These are phyloP conservation scores for Suillus hirtellus DNA, from an alignment of 768 basidiomycete genomes.

Conservation along the genomic window DNA sequence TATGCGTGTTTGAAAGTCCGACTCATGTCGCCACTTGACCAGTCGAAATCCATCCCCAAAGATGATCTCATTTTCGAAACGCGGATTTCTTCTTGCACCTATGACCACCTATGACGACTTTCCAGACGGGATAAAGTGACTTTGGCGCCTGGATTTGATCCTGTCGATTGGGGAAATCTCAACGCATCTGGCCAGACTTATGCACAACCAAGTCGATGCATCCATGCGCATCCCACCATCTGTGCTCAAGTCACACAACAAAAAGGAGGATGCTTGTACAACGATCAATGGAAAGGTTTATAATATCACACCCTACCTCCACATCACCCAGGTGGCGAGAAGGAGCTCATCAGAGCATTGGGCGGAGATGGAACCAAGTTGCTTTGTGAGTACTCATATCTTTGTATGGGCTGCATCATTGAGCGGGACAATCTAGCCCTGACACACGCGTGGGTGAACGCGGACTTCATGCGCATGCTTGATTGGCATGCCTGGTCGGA, in stretches of 20 bases:
- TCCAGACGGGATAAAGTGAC: slow-evolving; percentile 80
- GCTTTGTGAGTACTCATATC: slow-evolving; percentile 65
- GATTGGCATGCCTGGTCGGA: slow-evolving; percentile 86
- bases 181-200: slow-evolving; percentile 77
- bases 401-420: not conserved
- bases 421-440: slow-evolving; percentile 50
- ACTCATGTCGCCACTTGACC: no score
- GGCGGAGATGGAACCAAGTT: slow-evolving; percentile 94
- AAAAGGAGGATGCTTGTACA: slow-evolving; percentile 88
- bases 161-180: slow-evolving; percentile 91
- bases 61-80: no score
- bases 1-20: no score
- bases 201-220: slow-evolving; percentile 50
- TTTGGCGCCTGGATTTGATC: slow-evolving; percentile 86
- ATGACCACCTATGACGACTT: slow-evolving; percentile 52
- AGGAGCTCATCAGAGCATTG: slow-evolving; percentile 91
- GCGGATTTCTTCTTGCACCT: slow-evolving; percentile 49
- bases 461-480: slow-evolving; percentile 76
- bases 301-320: slow-evolving; percentile 90
- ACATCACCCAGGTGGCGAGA: slow-evolving; percentile 94
- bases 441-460: slow-evolving; percentile 96
- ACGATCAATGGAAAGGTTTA: slow-evolving; percentile 95
- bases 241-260: slow-evolving; percentile 78
- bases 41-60: no score
- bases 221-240: slow-evolving; percentile 73